Base-by-base conservation (phyloP, 768 basidiomycete species). In the Hysterangium stoloniferum region DNA sequence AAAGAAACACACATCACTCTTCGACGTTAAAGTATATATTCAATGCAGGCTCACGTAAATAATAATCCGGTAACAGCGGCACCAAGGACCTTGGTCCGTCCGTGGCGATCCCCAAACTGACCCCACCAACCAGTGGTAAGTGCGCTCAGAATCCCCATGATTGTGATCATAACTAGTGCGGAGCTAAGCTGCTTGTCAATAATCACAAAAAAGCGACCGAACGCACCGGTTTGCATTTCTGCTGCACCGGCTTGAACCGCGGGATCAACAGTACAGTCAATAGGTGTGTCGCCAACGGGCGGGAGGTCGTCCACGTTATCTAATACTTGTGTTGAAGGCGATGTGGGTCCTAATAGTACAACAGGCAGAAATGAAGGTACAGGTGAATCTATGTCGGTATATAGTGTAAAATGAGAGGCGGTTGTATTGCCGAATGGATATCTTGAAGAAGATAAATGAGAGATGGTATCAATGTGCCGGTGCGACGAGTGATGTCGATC, bases 111-210 rank as follows among this genome's bases (percentile, higher is more conserved):
- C 8, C 86, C 83, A 35, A 82, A 77, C 43, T 80, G 76, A 45
- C 87, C 87, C 92, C 92, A 96, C 68, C 83, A 86, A 0, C 86
- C 88, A 0, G 89, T 89, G 4, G 86, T 87, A 41, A 89, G 67
- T 1, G 88, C 87, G 45, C 86, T 85, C 34, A 96, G 71, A 6
- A 78, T 61, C 45, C 87, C 90, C 80, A 86, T 85, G 7, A 75
- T 75, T 9, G 86, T 80, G 2, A 82, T 82, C 64, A 94, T 79
- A 27, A 59, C 66, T 66, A 52, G 9, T 24, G 8, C 29, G 17
- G 28, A 32, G 35, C 34, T 28, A 47, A 28, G 29, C 22, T 24
- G 11, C 33, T 45, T 15, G 17, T 40, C n/a, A 22, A 35, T 4
- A 22, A 5, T 25, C 34, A 42, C 6, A n/a, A 13, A 19, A 44